Percentiles rank a stretch among this genome's conserved stretches.
Conservation (phyloP, 2,329 filamentous ascomycete genomes). For the Emmonsia crescens region DNA sequence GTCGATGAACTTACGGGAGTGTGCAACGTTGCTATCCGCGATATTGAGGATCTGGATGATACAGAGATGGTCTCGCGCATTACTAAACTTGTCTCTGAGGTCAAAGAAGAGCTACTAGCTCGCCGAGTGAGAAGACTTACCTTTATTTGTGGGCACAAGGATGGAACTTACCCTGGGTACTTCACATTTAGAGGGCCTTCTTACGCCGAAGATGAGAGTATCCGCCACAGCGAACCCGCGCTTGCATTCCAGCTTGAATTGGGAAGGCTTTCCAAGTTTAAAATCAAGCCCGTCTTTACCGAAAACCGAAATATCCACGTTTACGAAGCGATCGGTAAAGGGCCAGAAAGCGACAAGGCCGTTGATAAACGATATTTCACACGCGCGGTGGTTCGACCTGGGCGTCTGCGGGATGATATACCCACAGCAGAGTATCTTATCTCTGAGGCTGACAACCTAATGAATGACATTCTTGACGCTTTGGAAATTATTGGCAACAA, state of each 20-base stretch:
- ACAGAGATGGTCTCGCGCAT: slow-evolving; percentile 69
- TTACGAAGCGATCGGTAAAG: slow-evolving; percentile 92
- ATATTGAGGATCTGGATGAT: slow-evolving; percentile 75
- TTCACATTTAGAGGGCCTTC: slow-evolving; percentile 92
- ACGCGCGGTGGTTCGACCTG: slow-evolving; percentile 85
- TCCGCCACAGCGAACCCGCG: slow-evolving; percentile 93
- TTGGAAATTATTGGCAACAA: slow-evolving; percentile 98
- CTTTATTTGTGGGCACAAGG: slow-evolving; percentile 90
- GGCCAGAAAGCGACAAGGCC: slow-evolving; percentile 68
- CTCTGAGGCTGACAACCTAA: slow-evolving; percentile 88
- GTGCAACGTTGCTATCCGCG: slow-evolving; percentile 81
- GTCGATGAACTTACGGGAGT: slow-evolving; percentile 80
- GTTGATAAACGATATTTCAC: slow-evolving; percentile 88
- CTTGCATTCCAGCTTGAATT: slow-evolving; percentile 98
- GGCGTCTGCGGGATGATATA: slow-evolving; percentile 90
- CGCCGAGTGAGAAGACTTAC: slow-evolving; percentile 81
- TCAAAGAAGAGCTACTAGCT: slow-evolving; percentile 71
- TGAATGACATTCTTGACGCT: slow-evolving; percentile 96
- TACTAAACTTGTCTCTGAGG: slow-evolving; percentile 60
- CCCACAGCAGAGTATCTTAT: slow-evolving; percentile 98
- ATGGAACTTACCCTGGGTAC: slow-evolving; percentile 92
- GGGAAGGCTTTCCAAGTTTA: slow-evolving; percentile 86
- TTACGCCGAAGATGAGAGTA: slow-evolving; percentile 86
- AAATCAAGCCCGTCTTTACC: slow-evolving; percentile 96
- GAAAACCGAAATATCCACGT: slow-evolving; percentile 99